Evolutionary conservation across 306 rosid species (phyloP).

Genomic region (Quillaja saponaria): DNA sequence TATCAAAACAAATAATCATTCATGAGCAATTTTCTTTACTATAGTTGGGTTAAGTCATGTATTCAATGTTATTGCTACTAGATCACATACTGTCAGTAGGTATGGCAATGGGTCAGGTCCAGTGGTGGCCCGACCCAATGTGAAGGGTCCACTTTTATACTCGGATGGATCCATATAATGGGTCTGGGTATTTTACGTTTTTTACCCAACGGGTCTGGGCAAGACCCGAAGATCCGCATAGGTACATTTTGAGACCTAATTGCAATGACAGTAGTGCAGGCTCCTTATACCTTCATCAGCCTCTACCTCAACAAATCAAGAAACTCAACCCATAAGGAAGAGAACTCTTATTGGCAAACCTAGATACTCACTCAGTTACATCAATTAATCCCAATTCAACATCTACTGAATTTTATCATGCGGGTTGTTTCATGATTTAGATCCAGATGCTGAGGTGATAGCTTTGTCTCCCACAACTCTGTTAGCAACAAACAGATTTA

Average conservation of each 20-base stretch:
- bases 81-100: constrained; percentile 14
- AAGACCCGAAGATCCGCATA: no score
- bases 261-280: constrained; percentile 35
- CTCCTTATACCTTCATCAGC: constrained; percentile 45
- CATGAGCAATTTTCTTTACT: neutral
- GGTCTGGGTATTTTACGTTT: no score
- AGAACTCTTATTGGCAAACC: constrained; percentile 81
- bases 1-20: constrained; percentile 19
- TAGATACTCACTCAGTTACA: constrained; percentile 44
- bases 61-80: constrained; percentile 10
- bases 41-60: constrained; percentile 1
- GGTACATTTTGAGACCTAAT: no score
- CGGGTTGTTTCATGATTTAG: constrained; percentile 30
- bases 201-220: no score
- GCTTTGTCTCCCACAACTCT: constrained; percentile 77
- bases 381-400: neutral
- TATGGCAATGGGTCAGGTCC: no score
- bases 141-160: no score
- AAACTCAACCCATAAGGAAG: constrained; percentile 64
- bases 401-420: neutral
- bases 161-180: no score
- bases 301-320: constrained; percentile 53
- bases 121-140: no score
- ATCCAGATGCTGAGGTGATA: constrained; percentile 88
- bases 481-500: constrained; percentile 71